Percentiles rank a stretch among this genome's conserved stretches.
These are phyloP conservation scores for Starmerella etchellsii DNA, from an alignment of 805 yeast genomes.

Conservation along the genomic window DNA sequence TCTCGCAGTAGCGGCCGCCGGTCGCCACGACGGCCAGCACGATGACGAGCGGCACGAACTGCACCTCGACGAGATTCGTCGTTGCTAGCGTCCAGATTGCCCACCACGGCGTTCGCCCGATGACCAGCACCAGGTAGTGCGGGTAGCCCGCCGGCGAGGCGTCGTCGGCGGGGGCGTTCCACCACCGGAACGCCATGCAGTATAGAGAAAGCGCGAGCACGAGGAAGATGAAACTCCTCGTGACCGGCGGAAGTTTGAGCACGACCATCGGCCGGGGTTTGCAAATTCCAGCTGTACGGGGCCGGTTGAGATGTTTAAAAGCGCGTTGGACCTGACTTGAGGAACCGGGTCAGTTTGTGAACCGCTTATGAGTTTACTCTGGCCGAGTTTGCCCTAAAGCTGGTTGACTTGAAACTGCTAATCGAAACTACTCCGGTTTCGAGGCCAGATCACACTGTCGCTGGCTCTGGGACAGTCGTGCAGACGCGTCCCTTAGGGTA, in stretches of 20 bases:
- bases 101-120: slow-evolving; percentile 21
- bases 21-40: slow-evolving; percentile 33
- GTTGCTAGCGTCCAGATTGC: slow-evolving; percentile 38
- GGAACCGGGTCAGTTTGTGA: no score
- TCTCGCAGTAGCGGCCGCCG: slow-evolving; percentile 54
- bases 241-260: slow-evolving; percentile 6
- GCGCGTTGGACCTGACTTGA: no score
- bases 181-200: slow-evolving; percentile 1
- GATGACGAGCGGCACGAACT: slow-evolving; percentile 30
- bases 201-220: slow-evolving; percentile 5
- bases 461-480: no score
- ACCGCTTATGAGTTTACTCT: no score
- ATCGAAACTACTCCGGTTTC: no score
- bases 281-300: no score
- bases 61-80: slow-evolving; percentile 36
- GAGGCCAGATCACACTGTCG: no score
- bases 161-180: neutral
- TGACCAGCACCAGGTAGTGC: slow-evolving; percentile 11
- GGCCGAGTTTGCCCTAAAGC: no score
- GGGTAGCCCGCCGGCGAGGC: slow-evolving; percentile 7
- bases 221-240: slow-evolving; percentile 1
- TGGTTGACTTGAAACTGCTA: no score
- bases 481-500: no score
- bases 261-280: neutral
- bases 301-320: no score